Percentiles rank a stretch among this genome's conserved stretches.
These are phyloP conservation scores for Linaria vulgaris DNA, from an alignment of 257 asterid species.

Conservation along the genomic window DNA sequence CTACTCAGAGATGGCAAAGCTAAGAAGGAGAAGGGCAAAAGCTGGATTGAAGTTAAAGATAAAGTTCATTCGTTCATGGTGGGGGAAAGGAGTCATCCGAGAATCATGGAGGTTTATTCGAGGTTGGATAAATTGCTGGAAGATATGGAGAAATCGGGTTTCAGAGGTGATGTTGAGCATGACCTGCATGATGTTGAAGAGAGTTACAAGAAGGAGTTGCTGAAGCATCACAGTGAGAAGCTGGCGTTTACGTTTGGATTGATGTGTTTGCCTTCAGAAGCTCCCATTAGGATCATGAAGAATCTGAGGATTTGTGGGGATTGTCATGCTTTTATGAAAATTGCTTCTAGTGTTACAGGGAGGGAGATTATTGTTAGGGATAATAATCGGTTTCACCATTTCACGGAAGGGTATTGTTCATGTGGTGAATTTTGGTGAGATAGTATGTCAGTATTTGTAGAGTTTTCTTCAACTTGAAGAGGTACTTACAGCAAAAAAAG, in stretches of 20 bases:
- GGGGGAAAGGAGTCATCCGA: slow-evolving; percentile 67
- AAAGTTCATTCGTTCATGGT: slow-evolving; percentile 79
- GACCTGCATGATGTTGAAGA: slow-evolving; percentile 82
- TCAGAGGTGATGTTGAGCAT: slow-evolving; percentile 58
- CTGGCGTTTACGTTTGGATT: slow-evolving; percentile 79
- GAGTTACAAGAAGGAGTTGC: slow-evolving; percentile 56
- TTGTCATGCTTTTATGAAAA: slow-evolving; percentile 89
- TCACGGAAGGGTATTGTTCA: slow-evolving; percentile 64
- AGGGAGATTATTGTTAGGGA: slow-evolving; percentile 83
- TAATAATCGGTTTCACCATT: slow-evolving; percentile 84
- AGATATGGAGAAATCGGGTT: slow-evolving; percentile 66
- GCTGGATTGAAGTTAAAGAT: slow-evolving; percentile 85
- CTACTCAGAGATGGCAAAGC: slow-evolving; percentile 62
- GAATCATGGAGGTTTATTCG: slow-evolving; percentile 57
- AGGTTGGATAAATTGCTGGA: slow-evolving; percentile 56
- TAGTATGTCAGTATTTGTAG: background rate
- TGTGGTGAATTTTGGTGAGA: slow-evolving; percentile 87
- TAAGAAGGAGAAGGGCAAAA: slow-evolving; percentile 85
- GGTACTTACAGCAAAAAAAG: background rate
- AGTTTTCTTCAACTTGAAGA: background rate
- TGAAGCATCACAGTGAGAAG: slow-evolving; percentile 89
- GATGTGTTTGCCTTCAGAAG: slow-evolving; percentile 60
- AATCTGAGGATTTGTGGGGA: slow-evolving; percentile 91
- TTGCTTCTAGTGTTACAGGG: slow-evolving; percentile 57
- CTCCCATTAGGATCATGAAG: slow-evolving; percentile 88